A percentile compares a stretch with the other conserved stretches of the same genome.
phyloP scores from a whole-genome alignment of 345 rosid species.

The Sisymbrium altissimum region DNA sequence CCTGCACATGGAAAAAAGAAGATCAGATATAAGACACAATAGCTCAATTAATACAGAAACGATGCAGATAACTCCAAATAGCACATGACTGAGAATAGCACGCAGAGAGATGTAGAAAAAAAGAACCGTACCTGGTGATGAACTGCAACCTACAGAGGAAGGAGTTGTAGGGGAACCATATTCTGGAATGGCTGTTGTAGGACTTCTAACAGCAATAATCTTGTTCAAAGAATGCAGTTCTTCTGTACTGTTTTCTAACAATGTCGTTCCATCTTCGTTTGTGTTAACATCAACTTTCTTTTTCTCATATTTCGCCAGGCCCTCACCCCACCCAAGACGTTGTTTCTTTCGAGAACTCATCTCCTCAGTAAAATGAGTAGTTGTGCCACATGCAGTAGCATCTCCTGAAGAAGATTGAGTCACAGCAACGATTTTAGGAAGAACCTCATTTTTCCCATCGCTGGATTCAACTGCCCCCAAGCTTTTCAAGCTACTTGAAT shows the following conservation, averaged over 20 bases:
- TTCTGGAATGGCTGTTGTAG: constrained; percentile 51
- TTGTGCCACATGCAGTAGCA: constrained; percentile 51
- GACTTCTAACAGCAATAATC: constrained; percentile 59
- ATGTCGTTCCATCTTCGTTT: constrained; percentile 41
- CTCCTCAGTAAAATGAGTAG: constrained; percentile 54
- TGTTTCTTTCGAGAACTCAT: constrained; percentile 73
- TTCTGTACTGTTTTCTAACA: constrained; percentile 37
- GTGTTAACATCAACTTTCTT: constrained; percentile 68
- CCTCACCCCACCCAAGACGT: constrained; percentile 97
- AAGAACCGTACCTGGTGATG: constrained; percentile 63
- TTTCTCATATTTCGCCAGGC: constrained; percentile 92
- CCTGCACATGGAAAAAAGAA: constrained; percentile 42
- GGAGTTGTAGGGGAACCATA: constrained; percentile 90
- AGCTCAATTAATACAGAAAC: neutral
- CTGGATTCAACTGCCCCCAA: constrained; percentile 59
- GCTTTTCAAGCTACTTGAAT: constrained; percentile 85
- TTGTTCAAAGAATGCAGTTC: constrained; percentile 43
- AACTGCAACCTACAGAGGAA: constrained; percentile 90
- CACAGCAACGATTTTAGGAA: constrained; percentile 41
- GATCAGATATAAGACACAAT: constrained; percentile 6
- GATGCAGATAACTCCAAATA: constrained; percentile 15
- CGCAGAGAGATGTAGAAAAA: neutral
- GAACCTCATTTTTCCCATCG: constrained; percentile 54
- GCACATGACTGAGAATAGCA: neutral
- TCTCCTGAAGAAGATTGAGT: constrained; percentile 65